Evolutionary conservation across 768 basidiomycete genomes (phyloP), one percentile per base, ranked within the genome.

Genomic region (Mycena rebaudengoi): DNA sequence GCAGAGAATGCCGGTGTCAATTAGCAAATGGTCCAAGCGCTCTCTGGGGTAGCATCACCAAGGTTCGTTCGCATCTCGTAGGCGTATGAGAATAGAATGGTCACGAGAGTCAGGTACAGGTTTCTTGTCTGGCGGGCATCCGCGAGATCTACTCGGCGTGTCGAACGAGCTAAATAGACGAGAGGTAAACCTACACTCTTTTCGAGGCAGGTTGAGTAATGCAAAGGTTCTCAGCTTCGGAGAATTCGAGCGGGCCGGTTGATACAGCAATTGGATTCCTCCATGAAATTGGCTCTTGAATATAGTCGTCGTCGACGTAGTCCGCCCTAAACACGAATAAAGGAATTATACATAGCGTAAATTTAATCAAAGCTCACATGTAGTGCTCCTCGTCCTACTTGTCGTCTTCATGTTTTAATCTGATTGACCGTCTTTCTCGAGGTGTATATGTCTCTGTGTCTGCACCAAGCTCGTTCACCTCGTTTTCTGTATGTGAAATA

Each of bases 361-460:
- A 5, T 13, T 3, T 2, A 37, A 39, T 5, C 20, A 41, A 10
- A 5, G 20, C 86, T 54, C 75, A 94, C 94, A 94, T 89, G 73
- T 95, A 95, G 76, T 95, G 82, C 69, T 94, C 92, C 69, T 87
- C 88, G 68, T 95, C 89, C 85, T 89, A 96, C 75, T 94, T 94
- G 29, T 83, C 80, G 37, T 94, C 81, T 73, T 95, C 94, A 64
- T 87, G 88, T 56, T 77, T 73, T 12, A 86, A 66, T 48, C 92
- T 85, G 61, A 79, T 80, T 40, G 62, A 67, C 28, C 87, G 82
- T 35, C 92, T 84, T 65, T 90, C 87, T 4, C 75, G 71, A 13
- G 70, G 74, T 13, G 79, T 72, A 54, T 84, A 85, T 1, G 72
- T 81, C 76, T 96, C 94, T 14, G 84, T 89, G 63, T 89, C 84